Percentiles rank a stretch among this genome's conserved stretches.
These are phyloP conservation scores for Phytophthora hibernalis DNA, from an alignment of 352 stramenopile genomes.

Conservation along the genomic window DNA sequence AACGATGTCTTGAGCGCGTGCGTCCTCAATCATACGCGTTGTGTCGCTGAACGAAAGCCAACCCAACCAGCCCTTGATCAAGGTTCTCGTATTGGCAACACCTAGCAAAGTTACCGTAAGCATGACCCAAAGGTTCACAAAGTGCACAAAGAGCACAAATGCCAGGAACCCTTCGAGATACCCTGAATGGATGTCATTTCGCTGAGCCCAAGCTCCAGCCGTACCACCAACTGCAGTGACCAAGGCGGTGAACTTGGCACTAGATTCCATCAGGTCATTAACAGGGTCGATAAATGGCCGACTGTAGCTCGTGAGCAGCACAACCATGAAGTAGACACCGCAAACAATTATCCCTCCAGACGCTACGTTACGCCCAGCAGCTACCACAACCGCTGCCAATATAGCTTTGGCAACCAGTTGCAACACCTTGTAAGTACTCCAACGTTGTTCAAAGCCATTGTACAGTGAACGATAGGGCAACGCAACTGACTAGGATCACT, in stretches of 20 bases:
- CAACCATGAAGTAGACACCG: constrained; percentile 37
- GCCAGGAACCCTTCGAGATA: constrained; percentile 13
- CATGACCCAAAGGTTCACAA: constrained; percentile 47
- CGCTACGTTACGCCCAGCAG: constrained; percentile 10
- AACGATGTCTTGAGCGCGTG: constrained; percentile 26
- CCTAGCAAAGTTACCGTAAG: constrained; percentile 39
- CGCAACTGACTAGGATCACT: constrained; percentile 45
- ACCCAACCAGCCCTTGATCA: constrained; percentile 49
- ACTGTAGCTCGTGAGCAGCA: constrained; percentile 37
- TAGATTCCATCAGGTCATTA: constrained; percentile 54
- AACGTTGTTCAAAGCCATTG: constrained; percentile 51
- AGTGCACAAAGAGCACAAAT: constrained; percentile 49
- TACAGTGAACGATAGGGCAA: constrained; percentile 62
- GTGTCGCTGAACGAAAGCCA: constrained; percentile 54
- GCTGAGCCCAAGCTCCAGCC: constrained; percentile 13
- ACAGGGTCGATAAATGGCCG: constrained; percentile 54
- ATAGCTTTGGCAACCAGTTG: constrained; percentile 51
- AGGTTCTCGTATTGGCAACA: constrained; percentile 32
- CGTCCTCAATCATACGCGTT: constrained; percentile 38
- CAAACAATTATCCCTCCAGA: constrained; percentile 31
- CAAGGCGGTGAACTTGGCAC: constrained; percentile 41
- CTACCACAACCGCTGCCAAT: constrained; percentile 38
- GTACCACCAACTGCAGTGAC: constrained; percentile 41
- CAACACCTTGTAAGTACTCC: constrained; percentile 56
- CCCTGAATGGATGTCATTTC: constrained; percentile 12